Evolutionary conservation across 2,329 filamentous ascomycete species (phyloP).

Genomic region (Cylindrodendrum hubeiense): DNA sequence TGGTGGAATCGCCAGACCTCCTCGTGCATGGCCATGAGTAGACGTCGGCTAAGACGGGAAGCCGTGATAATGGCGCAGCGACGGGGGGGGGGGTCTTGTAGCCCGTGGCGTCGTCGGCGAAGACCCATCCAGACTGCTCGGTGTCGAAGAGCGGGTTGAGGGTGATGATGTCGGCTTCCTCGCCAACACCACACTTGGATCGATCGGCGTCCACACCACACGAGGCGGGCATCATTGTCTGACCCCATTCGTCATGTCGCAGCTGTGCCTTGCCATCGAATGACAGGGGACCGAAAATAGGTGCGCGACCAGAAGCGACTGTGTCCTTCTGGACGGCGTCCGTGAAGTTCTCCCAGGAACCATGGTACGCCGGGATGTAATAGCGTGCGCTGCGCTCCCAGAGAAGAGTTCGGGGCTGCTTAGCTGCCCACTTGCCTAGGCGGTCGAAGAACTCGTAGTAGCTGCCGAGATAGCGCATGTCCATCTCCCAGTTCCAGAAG

Average conservation of each 20-base stretch:
- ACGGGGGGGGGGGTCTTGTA: conserved; percentile 76
- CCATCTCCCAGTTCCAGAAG: conserved; percentile 80
- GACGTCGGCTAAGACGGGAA: conserved; percentile 73
- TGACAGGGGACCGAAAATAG: conserved; percentile 77
- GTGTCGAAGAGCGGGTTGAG: conserved; percentile 83
- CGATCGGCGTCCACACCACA: conserved; percentile 66
- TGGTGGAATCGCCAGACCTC: conserved; percentile 76
- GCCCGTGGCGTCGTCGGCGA: conserved; percentile 77
- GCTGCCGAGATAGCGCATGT: conserved; percentile 73
- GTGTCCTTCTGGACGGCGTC: conserved; percentile 73
- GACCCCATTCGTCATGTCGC: conserved; percentile 63
- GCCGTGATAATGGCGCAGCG: conserved; percentile 80
- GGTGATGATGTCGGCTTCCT: conserved; percentile 81
- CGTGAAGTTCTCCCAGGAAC: conserved; percentile 79
- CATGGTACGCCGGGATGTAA: conserved; percentile 79
- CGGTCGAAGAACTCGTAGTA: conserved; percentile 81
- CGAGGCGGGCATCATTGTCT: conserved; percentile 65
- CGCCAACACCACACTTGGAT: conserved; percentile 73
- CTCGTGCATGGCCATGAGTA: conserved; percentile 80
- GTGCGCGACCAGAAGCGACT: conserved; percentile 59
- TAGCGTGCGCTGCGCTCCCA: conserved; percentile 85
- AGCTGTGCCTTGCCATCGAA: conserved; percentile 63
- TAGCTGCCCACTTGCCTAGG: conserved; percentile 73
- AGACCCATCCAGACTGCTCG: conserved; percentile 78
- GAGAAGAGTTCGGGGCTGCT: conserved; percentile 77